Conservation (phyloP, 345 rosid genomes). For the Eucalyptus victrix region DNA sequence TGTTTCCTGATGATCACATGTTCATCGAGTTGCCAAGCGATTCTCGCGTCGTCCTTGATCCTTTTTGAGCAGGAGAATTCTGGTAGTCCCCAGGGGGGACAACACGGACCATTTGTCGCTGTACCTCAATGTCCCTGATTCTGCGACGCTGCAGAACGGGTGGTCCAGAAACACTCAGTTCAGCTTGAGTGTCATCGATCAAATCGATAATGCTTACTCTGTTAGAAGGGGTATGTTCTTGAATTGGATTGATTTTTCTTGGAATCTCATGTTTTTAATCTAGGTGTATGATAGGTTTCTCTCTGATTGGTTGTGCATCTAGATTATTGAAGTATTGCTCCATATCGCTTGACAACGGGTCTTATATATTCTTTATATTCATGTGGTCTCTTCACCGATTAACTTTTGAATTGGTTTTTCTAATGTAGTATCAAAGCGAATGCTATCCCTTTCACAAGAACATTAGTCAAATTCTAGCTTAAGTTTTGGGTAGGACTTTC, state of each 20-base stretch:
- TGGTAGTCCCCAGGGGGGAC: background rate
- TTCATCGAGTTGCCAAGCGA: background rate
- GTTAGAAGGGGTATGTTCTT: slow-evolving; percentile 12
- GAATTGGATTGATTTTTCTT: background rate
- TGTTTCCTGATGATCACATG: background rate
- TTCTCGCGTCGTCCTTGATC: background rate
- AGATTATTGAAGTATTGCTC: no score
- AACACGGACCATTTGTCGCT: background rate
- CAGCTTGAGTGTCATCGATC: slow-evolving; percentile 25
- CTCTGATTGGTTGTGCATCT: background rate
- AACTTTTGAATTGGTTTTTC: no score
- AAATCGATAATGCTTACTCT: slow-evolving; percentile 11
- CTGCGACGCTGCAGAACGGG: slow-evolving; percentile 19
- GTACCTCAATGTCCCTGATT: slow-evolving; percentile 17
- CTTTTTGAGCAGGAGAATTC: background rate
- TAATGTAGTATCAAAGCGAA: no score
- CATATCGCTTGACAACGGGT: no score
- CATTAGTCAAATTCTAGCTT: no score
- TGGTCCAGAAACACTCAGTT: slow-evolving; percentile 42
- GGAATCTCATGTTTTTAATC: background rate
- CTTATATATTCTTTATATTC: no score
- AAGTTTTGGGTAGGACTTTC: no score
- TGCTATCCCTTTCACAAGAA: no score
- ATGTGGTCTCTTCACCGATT: no score
- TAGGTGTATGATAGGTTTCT: background rate